A percentile compares a stretch with the other conserved stretches of the same genome.
Conservation (phyloP, 345 rosid species). For the Moricandia moricandioides region DNA sequence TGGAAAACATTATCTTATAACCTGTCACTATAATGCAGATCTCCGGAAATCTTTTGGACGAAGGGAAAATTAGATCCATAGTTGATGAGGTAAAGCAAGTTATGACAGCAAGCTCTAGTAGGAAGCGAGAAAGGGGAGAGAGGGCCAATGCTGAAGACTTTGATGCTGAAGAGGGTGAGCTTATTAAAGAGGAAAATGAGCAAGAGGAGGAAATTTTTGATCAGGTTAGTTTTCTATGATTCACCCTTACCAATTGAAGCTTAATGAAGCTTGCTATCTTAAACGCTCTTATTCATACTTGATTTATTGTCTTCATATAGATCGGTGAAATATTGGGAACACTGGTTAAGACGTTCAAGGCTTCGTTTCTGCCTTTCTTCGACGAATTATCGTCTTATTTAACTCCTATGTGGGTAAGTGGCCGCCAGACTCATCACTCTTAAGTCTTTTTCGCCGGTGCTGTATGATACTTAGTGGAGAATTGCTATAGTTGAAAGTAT, state of each 20-base stretch:
- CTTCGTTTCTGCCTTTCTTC: slow-evolving; percentile 87
- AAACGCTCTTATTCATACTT: neutral
- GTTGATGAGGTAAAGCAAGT: slow-evolving; percentile 92
- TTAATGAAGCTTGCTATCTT: neutral
- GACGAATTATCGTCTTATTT: slow-evolving; percentile 90
- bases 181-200: slow-evolving; percentile 97
- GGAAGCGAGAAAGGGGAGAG: slow-evolving; percentile 91
- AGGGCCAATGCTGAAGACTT: slow-evolving; percentile 96
- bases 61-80: slow-evolving; percentile 80
- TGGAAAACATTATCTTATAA: neutral
- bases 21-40: slow-evolving; percentile 50
- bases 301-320: slow-evolving; percentile 41
- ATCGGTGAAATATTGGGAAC: slow-evolving; percentile 99
- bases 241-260: neutral
- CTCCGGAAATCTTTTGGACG: slow-evolving; percentile 74
- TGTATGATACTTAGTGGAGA: slow-evolving; percentile 8
- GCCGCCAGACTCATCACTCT: neutral
- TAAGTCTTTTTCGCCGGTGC: neutral
- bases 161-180: slow-evolving; percentile 96
- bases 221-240: slow-evolving; percentile 60
- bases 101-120: slow-evolving; percentile 92
- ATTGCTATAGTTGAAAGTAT: neutral
- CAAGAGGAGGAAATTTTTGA: slow-evolving; percentile 99
- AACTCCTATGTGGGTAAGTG: slow-evolving; percentile 99
- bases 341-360: slow-evolving; percentile 89